Percentiles rank a stretch among this genome's conserved stretches.
These are phyloP conservation scores for Gomphus sp. DNA, from an alignment of 1,284 basidiomycete species.

Conservation along the genomic window DNA sequence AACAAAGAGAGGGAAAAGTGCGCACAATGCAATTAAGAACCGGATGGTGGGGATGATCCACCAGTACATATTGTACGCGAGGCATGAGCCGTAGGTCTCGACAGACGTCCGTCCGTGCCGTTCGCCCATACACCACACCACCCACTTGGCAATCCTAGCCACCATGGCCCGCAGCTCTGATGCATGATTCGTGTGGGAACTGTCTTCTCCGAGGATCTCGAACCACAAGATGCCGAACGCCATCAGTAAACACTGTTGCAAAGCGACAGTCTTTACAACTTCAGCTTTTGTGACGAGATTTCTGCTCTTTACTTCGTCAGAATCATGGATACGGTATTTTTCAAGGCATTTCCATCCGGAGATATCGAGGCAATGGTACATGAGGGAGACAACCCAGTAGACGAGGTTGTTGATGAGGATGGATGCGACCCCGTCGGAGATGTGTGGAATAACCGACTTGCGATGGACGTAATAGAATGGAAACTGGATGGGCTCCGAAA, in stretches of 20 bases:
- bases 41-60: constrained; percentile 82
- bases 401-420: constrained; percentile 69
- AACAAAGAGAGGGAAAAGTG: not conserved
- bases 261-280: constrained; percentile 74
- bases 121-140: constrained; percentile 26
- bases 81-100: constrained; percentile 35
- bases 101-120: constrained; percentile 26
- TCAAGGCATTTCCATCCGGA: constrained; percentile 74
- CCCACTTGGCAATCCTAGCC: constrained; percentile 30
- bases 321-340: constrained; percentile 82
- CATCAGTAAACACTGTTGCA: constrained; percentile 86
- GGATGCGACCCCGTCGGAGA: constrained; percentile 71
- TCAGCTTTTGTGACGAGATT: constrained; percentile 69
- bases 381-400: constrained; percentile 79
- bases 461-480: constrained; percentile 60
- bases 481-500: not conserved
- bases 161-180: constrained; percentile 34
- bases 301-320: constrained; percentile 64
- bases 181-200: constrained; percentile 38
- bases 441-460: constrained; percentile 42
- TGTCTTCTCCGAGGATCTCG: constrained; percentile 29
- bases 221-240: constrained; percentile 64
- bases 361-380: constrained; percentile 79
- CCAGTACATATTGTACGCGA: constrained; percentile 84
- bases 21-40: constrained; percentile 79